These are phyloP conservation scores for Desmodesmus armatus DNA, from an alignment of 139 green algal genomes.

Conservation along the genomic window DNA sequence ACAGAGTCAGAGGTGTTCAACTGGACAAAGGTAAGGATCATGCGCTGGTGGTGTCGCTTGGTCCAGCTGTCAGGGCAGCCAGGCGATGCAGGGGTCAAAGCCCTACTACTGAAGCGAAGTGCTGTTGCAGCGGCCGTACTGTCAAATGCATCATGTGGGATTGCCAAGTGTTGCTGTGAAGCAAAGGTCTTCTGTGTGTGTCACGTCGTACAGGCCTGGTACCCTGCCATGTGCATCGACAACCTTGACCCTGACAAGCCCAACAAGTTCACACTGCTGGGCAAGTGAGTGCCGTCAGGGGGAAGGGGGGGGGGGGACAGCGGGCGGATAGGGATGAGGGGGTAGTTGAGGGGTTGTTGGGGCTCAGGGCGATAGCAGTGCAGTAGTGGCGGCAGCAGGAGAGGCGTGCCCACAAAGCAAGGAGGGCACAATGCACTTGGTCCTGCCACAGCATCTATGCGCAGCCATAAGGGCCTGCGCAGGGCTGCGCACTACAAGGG, in stretches of 20 bases:
- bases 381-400: background rate
- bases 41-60: background rate
- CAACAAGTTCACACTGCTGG: conserved; percentile 36
- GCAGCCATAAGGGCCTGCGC: too few species aligned
- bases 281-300: conserved; percentile 1
- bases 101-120: too few species aligned
- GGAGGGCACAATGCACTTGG: too few species aligned
- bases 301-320: too few species aligned
- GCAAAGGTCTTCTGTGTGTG: background rate
- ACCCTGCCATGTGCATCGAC: conserved; percentile 17
- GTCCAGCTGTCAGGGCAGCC: too few species aligned
- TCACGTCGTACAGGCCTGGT: conserved; percentile 9
- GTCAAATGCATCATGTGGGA: background rate
- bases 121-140: too few species aligned
- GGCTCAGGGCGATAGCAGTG: background rate
- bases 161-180: background rate
- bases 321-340: background rate
- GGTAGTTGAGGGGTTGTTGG: background rate
- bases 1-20: background rate
- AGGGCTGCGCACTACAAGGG: too few species aligned
- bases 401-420: too few species aligned
- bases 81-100: too few species aligned
- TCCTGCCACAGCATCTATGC: too few species aligned
- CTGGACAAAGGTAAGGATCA: background rate
- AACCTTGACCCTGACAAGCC: conserved; percentile 38